phyloP scores from a whole-genome alignment of 2,329 filamentous ascomycete genomes.

The Ramularia endophylla region DNA sequence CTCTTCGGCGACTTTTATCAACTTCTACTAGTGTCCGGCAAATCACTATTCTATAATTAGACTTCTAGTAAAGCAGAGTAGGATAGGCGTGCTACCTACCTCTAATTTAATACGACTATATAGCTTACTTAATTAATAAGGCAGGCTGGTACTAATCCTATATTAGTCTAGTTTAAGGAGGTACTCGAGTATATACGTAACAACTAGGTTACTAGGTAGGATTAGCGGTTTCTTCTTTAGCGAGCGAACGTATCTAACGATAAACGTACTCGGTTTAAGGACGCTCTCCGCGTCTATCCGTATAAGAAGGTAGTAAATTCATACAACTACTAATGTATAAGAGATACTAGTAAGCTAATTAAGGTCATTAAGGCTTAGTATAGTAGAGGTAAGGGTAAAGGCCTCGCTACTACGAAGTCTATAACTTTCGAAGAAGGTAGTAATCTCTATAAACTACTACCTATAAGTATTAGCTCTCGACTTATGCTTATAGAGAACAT shows the following conservation, averaged over 20 bases:
- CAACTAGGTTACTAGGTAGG: no score
- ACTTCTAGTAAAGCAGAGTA: no score
- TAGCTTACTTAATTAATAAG: neutral
- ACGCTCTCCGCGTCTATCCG: neutral
- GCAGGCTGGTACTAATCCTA: neutral
- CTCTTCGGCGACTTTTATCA: neutral
- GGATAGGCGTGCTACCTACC: no score
- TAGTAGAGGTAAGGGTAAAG: neutral
- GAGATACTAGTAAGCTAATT: neutral
- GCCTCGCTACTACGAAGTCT: neutral
- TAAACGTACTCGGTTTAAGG: neutral
- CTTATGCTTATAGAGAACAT: conserved; percentile 1
- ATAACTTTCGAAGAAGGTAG: neutral
- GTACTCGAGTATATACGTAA: neutral
- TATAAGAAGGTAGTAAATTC: neutral
- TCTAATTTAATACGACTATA: no score
- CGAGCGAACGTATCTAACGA: no score
- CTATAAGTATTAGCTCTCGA: neutral
- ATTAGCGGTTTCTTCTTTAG: no score
- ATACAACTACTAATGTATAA: neutral
- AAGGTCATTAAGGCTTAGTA: neutral
- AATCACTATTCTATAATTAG: neutral
- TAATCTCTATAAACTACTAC: neutral
- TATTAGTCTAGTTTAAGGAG: neutral
- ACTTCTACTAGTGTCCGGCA: neutral